These are phyloP conservation scores for Pseudohalonectria lignicola DNA, from an alignment of 2,329 filamentous ascomycete species.

Conservation along the genomic window DNA sequence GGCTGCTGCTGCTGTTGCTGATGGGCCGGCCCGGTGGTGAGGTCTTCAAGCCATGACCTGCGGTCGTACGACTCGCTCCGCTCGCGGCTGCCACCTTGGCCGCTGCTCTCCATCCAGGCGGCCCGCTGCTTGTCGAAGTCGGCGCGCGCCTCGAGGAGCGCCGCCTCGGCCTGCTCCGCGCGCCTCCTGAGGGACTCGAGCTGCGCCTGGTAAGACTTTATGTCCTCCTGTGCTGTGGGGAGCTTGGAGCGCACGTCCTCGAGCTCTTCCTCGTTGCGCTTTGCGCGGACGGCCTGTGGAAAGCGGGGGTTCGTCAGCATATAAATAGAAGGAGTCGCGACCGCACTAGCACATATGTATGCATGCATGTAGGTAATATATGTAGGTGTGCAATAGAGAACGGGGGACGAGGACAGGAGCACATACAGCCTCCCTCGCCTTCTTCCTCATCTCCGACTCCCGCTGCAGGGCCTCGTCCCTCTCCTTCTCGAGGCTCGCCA, in stretches of 20 bases:
- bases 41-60: constrained; percentile 41
- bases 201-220: constrained; percentile 46
- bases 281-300: constrained; percentile 46
- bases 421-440: constrained; percentile 74
- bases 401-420: no score
- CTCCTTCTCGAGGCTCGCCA: constrained; percentile 76
- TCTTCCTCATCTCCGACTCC: constrained; percentile 80
- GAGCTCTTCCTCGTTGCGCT: constrained; percentile 71
- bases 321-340: no score
- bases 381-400: no score
- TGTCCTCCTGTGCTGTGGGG: constrained; percentile 53
- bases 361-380: no score
- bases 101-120: constrained; percentile 18
- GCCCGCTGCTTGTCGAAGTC: constrained; percentile 39
- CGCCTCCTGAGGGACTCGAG: constrained; percentile 52
- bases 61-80: constrained; percentile 22
- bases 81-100: constrained; percentile 4
- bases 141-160: constrained; percentile 42
- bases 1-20: neutral
- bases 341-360: no score
- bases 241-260: constrained; percentile 56
- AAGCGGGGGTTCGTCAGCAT: no score
- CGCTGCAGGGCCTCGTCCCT: constrained; percentile 74
- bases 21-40: constrained; percentile 15
- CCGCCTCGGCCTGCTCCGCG: constrained; percentile 54